phyloP scores from a whole-genome alignment of 352 stramenopile genomes.

The Globisporangium carolinianum region DNA sequence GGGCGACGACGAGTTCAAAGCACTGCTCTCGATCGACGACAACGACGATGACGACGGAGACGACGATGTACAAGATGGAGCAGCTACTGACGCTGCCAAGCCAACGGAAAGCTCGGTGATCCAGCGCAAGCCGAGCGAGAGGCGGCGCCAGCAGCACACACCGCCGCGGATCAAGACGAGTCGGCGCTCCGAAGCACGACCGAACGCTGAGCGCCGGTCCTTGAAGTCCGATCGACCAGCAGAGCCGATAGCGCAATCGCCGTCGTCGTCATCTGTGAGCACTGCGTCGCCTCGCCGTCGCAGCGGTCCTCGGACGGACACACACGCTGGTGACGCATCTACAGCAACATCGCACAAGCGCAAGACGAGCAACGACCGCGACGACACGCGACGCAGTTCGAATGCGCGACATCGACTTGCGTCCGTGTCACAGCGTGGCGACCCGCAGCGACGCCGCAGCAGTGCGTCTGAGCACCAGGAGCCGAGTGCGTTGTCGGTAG shows the following conservation, averaged over 20 bases:
- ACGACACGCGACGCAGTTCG: too few species aligned
- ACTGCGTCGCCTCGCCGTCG: background rate
- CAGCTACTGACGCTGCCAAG: background rate
- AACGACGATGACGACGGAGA: conserved; percentile 11
- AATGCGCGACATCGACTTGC: too few species aligned
- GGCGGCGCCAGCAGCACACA: background rate
- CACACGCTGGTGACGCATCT: background rate
- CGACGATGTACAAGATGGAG: too few species aligned
- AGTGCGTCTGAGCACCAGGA: too few species aligned
- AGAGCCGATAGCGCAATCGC: background rate
- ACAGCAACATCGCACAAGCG: background rate
- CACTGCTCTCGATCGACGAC: conserved; percentile 36
- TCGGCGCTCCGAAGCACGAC: background rate
- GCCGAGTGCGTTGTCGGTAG: too few species aligned
- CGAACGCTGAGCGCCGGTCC: background rate
- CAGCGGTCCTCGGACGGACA: background rate
- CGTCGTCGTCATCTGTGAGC: background rate
- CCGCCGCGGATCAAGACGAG: conserved; percentile 4
- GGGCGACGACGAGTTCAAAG: conserved; percentile 57
- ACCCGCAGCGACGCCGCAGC: too few species aligned
- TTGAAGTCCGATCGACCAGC: conserved; percentile 1
- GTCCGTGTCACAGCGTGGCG: too few species aligned
- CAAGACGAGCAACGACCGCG: background rate
- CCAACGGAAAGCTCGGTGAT: conserved; percentile 2
- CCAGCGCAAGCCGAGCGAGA: conserved; percentile 28